Evolutionary conservation across 768 basidiomycete species (phyloP), one percentile per base, ranked within the genome.

Genomic region (Gloeostereum incarnatum): DNA sequence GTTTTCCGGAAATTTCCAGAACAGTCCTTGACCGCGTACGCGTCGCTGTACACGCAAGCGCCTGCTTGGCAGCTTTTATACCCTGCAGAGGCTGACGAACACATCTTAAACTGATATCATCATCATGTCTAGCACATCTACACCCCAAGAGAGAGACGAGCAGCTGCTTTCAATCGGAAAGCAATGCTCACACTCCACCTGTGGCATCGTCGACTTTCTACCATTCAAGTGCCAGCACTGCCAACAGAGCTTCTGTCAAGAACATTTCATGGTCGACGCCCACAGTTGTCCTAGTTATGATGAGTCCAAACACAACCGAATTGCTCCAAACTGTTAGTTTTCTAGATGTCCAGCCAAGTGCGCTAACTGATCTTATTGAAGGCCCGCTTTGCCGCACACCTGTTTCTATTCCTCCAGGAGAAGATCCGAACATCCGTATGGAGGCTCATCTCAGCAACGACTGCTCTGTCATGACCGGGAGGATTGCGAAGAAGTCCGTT

Each of bases 181-280:
- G 41, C 80, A 85, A 49, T 91, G 88, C 58, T 75, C 80, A 10
- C 66, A 74, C 36, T 53, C 71, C 0, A 58, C 72, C 1, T 91
- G 88, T 59, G 57, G 67, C 20, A 69, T 84, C 45, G 71, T 89
- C 51, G 88, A 91, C 63, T 90, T 89, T 47, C 64, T 91, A 8
- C 87, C 88, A 0, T 83, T 90, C 68, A 83, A 81, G 58, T 92
- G 88, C 55, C 79, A 84, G 35, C 84, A 88, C 49, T 92, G 88
- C 55, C 52, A 66, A 10, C 56, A 67, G 11, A 64, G 68, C 0
- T 91, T 78, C 61, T 92, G 89, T 48, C 75, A 76, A 29, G 81
- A 87, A 9, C 88, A 92, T 52, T 90, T 80, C 62, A 72, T 71
- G 44, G 81, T 80, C 9, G 61, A 69, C 13, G 68, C 67, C 2